These are phyloP conservation scores for Candida tropicalis DNA, from an alignment of 1,139 yeast species.

Conservation along the genomic window DNA sequence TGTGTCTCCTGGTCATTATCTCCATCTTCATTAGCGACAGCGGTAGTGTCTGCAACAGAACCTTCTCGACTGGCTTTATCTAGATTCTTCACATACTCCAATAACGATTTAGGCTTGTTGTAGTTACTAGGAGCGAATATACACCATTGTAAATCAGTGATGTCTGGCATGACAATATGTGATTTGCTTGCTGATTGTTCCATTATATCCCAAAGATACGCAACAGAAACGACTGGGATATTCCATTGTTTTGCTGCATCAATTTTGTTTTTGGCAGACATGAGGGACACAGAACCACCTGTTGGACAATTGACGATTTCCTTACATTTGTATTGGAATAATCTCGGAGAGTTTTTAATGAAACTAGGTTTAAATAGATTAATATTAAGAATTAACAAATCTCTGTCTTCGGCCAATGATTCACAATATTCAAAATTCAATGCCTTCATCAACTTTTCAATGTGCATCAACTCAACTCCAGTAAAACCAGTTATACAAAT, in stretches of 20 bases:
- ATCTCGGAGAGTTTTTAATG: conserved; percentile 39
- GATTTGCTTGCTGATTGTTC: conserved; percentile 21
- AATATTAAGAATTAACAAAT: conserved; percentile 65
- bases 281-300: conserved; percentile 32
- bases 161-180: conserved; percentile 30
- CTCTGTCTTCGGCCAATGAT: conserved; percentile 57
- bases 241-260: conserved; percentile 59
- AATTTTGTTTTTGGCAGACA: conserved; percentile 56
- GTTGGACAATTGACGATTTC: conserved; percentile 41
- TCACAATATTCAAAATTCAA: conserved; percentile 55
- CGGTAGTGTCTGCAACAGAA: conserved; percentile 6
- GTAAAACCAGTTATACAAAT: conserved; percentile 79
- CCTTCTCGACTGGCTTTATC: conserved; percentile 8
- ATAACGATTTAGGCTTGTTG: conserved; percentile 29
- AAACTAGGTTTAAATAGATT: conserved; percentile 46
- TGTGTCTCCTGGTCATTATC: background rate
- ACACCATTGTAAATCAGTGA: conserved; percentile 53
- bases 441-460: conserved; percentile 61
- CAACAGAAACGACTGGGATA: conserved; percentile 57
- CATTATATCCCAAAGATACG: conserved; percentile 52
- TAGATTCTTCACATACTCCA: conserved; percentile 33
- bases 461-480: conserved; percentile 80
- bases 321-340: conserved; percentile 37
- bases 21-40: conserved; percentile 5
- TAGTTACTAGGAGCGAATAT: conserved; percentile 44